phyloP scores from a whole-genome alignment of 257 asterid species.

The Avicennia marina region DNA sequence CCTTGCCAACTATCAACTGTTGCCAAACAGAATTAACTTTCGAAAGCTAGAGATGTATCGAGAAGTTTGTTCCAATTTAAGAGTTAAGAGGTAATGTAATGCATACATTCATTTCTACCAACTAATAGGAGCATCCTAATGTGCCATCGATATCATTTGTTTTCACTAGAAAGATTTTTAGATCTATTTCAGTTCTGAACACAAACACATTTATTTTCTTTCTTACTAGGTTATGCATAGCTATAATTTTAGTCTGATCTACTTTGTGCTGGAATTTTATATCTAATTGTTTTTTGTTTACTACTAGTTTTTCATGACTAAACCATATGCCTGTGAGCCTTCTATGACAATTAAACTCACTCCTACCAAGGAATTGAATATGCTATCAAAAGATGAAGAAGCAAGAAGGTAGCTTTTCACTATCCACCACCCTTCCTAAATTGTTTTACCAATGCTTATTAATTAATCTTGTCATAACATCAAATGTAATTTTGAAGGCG shows the following conservation, averaged over 20 bases:
- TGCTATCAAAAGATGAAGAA: slow-evolving; percentile 74
- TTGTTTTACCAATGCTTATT: neutral
- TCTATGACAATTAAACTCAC: slow-evolving; percentile 75
- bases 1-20: neutral
- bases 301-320: slow-evolving; percentile 62
- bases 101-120: neutral
- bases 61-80: neutral
- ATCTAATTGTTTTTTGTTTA: neutral
- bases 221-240: neutral
- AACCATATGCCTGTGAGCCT: slow-evolving; percentile 80
- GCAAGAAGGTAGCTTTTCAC: slow-evolving; percentile 55
- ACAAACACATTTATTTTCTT: neutral
- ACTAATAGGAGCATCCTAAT: neutral
- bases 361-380: slow-evolving; percentile 87
- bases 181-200: neutral
- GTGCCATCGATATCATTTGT: neutral
- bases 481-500: slow-evolving; percentile 27
- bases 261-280: neutral
- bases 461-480: slow-evolving; percentile 5
- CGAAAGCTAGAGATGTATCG: neutral
- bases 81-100: neutral
- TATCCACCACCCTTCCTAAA: slow-evolving; percentile 15
- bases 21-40: neutral
- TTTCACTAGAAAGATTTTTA: neutral
- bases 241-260: neutral